Evolutionary conservation across 345 rosid species (phyloP), one percentile per base, ranked within the genome.

Genomic region (Odontarrhena argentea): DNA sequence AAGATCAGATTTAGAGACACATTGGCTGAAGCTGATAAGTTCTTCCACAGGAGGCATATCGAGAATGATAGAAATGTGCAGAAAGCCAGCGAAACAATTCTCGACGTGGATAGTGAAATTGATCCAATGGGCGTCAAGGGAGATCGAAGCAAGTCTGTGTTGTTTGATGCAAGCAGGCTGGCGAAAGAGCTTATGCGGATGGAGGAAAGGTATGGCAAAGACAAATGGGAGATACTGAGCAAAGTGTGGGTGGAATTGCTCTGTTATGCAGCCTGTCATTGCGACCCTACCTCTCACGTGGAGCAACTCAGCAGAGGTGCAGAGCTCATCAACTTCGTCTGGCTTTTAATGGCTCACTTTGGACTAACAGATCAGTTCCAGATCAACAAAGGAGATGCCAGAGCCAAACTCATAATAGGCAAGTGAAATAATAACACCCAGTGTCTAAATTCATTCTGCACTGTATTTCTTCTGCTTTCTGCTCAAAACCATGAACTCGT

Each of bases 321-420:
- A 6, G 86, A 85, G 82, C 78, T 88, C 1, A 41, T 91, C 10
- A 78, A 83, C 28, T 76, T 80, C 48, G 82, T 88, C 52, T 85
- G 96, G 93, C 49, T 91, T 45, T 51, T 88, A 68, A 91, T 88
- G 89, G 87, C 91, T 34, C 96, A 91, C 65, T 77, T 91, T 41
- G 86, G 97, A 10, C 56, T 87, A 1, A 80, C 79, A 3, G 74
- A 77, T 26, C 82, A 82, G 76, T 84, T 82, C 74, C 86, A 84
- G 53, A 78, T 78, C 40, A 83, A 86, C 4, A 80, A 78, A 56
- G 83, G 83, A 49, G 81, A 82, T 64, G 84, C 80, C 12, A 71
- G 87, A n/a, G 87, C 81, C 9, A 85, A 85, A 65, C 53, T 83
- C 35, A 69, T 82, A 1, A 80, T 83, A 45, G 78, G 81, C 35